Evolutionary conservation across 139 green algal genomes (phyloP).

Genomic region (Mychonastes homosphaera): DNA sequence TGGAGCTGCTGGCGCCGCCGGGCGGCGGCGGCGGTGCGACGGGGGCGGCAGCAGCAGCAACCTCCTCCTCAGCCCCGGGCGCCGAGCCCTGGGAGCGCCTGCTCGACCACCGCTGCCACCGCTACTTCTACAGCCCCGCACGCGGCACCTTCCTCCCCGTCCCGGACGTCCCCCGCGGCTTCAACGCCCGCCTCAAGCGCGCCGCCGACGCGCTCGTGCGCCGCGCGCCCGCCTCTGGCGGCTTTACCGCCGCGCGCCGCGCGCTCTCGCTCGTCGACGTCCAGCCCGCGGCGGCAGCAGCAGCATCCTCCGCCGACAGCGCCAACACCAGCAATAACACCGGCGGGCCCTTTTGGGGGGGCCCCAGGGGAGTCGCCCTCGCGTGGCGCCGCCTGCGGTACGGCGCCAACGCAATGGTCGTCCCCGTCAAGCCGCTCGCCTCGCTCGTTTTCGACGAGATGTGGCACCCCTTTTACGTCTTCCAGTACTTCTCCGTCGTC

Average conservation of each 20-base stretch:
- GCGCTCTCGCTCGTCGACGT: too few species aligned
- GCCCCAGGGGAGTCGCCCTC: neutral
- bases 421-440: conserved; percentile 31
- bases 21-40: neutral
- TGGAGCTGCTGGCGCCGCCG: neutral
- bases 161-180: conserved; percentile 22
- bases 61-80: neutral
- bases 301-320: neutral
- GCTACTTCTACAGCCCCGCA: conserved; percentile 35
- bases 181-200: conserved; percentile 19
- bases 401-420: conserved; percentile 40
- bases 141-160: conserved; percentile 26
- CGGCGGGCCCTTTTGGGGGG: neutral
- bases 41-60: too few species aligned
- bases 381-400: conserved; percentile 27
- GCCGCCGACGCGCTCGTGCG: conserved; percentile 13
- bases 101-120: conserved; percentile 37
- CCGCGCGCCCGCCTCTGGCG: too few species aligned
- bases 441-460: conserved; percentile 37
- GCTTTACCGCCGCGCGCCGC: too few species aligned
- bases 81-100: conserved; percentile 17
- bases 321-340: neutral
- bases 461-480: conserved; percentile 43
- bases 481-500: conserved; percentile 39
- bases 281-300: neutral